Base-by-base conservation (phyloP, 306 rosid species). In the Cicer bijugum region DNA sequence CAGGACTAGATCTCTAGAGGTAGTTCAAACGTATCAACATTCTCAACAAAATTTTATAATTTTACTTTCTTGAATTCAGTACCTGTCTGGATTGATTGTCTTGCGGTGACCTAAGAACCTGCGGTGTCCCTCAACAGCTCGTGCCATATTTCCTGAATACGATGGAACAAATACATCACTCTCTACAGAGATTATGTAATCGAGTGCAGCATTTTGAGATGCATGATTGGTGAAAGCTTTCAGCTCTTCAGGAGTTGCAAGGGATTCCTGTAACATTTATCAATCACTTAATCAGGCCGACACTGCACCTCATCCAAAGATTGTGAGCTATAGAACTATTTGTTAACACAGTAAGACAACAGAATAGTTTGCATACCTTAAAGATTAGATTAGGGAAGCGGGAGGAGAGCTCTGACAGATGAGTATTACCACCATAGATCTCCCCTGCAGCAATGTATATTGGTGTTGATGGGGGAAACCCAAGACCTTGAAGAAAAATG, bases 81-180 rank as follows among this genome's bases (percentile, higher is more conserved):
- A 91, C 98, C 97, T 85, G 69, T 91, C 96, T 45, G 97, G 98
- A 50, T 84, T 69, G 75, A 94, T 86, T 7, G 98, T 94, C 84
- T 87, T 94, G 79, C 89, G 91, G 79, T 94, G 95, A 40, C 96
- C 95, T 71, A 94, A 78, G 84, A 85, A 94, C 78, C 97, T 86
- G 11, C 97, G 96, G 76, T 94, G 97, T 9, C 98, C 98, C 88
- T 91, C 97, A 40, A 94, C 97, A 42, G 98, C 90, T 82, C 96
- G 85, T 50, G 96, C 97, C 98, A 94, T 91, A 83, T 94, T 91
- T 75, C 98, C 98, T 4, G 96, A 86, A 83, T 94, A 77, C 57
- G 98, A 77, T 23, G 98, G 95, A 60, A 89, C 71, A 76, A 94
- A 94, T 72, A 94, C 92, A 81, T 91, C 95, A 68, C 98, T 89